These are phyloP conservation scores for Saccharomycopsis capsularis DNA, from an alignment of 805 yeast genomes.

Conservation along the genomic window DNA sequence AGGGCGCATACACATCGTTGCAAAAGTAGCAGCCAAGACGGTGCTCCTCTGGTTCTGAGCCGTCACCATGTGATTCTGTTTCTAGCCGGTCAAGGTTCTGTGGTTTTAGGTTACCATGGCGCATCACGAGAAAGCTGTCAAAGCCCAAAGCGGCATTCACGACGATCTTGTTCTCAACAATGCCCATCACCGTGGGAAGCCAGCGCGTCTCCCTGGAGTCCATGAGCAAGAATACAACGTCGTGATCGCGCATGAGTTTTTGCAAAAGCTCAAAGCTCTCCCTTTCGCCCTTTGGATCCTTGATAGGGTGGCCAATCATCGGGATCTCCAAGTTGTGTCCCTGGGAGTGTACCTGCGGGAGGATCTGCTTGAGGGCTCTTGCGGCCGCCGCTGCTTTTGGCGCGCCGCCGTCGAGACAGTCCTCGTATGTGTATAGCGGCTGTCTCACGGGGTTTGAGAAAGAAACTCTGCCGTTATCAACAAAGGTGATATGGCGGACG, in stretches of 20 bases:
- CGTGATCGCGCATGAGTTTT: slow-evolving; percentile 56
- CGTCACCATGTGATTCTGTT: slow-evolving; percentile 1
- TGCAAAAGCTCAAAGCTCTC: slow-evolving; percentile 47
- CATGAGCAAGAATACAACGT: slow-evolving; percentile 72
- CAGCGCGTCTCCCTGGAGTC: slow-evolving; percentile 96
- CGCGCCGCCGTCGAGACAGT: slow-evolving; percentile 67
- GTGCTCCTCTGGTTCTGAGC: slow-evolving; percentile 18
- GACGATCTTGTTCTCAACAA: slow-evolving; percentile 60
- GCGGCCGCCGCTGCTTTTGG: slow-evolving; percentile 81
- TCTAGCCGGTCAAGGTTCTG: slow-evolving; percentile 13
- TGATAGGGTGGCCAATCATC: slow-evolving; percentile 89
- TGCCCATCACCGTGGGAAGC: slow-evolving; percentile 87
- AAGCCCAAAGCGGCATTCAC: slow-evolving; percentile 93
- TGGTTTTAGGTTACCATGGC: slow-evolving; percentile 57
- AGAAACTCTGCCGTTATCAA: slow-evolving; percentile 84
- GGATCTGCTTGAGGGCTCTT: slow-evolving; percentile 57
- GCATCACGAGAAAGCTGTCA: slow-evolving; percentile 87
- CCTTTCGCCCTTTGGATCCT: slow-evolving; percentile 44
- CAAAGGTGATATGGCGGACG: slow-evolving; percentile 73
- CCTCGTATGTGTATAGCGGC: slow-evolving; percentile 76
- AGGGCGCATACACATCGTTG: slow-evolving; percentile 91
- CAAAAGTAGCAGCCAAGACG: slow-evolving; percentile 92
- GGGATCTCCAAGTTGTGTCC: slow-evolving; percentile 77
- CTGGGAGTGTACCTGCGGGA: slow-evolving; percentile 62
- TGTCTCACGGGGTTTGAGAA: slow-evolving; percentile 95